Evolutionary conservation across 768 basidiomycete genomes (phyloP).

Genomic region (Collybiopsis confluens): DNA sequence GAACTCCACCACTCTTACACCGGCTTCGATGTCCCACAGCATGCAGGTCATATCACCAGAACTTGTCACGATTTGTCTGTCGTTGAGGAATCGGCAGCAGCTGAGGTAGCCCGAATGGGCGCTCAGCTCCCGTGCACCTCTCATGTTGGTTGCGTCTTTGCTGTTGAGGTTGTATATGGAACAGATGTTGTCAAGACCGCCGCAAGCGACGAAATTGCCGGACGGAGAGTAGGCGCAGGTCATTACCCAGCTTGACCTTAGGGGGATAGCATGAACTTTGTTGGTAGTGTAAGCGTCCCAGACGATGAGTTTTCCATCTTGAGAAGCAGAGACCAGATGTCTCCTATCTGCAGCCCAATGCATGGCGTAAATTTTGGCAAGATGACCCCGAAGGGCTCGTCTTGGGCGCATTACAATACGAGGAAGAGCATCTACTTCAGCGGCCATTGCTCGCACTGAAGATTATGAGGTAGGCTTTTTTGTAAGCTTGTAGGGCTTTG

Average conservation of each 20-base stretch:
- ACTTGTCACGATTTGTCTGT: slow-evolving; percentile 95
- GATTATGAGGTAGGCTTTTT: slow-evolving; percentile 5
- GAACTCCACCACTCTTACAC: slow-evolving; percentile 96
- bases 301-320: slow-evolving; percentile 98
- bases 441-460: slow-evolving; percentile 95
- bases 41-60: slow-evolving; percentile 99
- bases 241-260: slow-evolving; percentile 99
- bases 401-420: slow-evolving; percentile 96
- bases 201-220: slow-evolving; percentile 96
- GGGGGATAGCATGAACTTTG: slow-evolving; percentile 98
- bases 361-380: slow-evolving; percentile 99
- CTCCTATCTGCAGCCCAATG: slow-evolving; percentile 98
- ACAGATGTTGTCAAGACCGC: slow-evolving; percentile 98
- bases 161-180: slow-evolving; percentile 95
- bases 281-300: slow-evolving; percentile 99
- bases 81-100: slow-evolving; percentile 98
- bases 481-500: slow-evolving; percentile 1
- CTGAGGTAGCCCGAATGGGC: slow-evolving; percentile 97
- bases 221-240: slow-evolving; percentile 98
- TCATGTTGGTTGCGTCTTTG: slow-evolving; percentile 71
- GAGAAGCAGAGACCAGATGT: slow-evolving; percentile 98
- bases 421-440: slow-evolving; percentile 92
- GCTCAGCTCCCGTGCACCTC: slow-evolving; percentile 91
- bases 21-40: slow-evolving; percentile 99
- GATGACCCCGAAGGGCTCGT: slow-evolving; percentile 91